Percentiles rank a stretch among this genome's conserved stretches.
These are phyloP conservation scores for Teratosphaeria gauchensis DNA, from an alignment of 2,329 filamentous ascomycete species.

Conservation along the genomic window DNA sequence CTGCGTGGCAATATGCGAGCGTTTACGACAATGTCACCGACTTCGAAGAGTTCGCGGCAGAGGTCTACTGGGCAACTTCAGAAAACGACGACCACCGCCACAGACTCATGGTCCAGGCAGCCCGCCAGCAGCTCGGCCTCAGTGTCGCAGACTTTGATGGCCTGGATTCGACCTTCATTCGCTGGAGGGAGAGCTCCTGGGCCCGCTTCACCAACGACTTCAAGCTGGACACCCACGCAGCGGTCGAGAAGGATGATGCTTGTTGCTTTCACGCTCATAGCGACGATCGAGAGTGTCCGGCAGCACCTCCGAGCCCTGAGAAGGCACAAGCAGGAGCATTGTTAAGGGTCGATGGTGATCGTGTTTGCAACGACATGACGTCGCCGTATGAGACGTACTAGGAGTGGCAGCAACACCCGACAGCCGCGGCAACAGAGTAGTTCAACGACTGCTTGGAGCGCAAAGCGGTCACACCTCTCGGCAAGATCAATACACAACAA, in stretches of 20 bases:
- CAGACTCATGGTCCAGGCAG: not conserved
- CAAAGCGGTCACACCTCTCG: too few relatives aligned
- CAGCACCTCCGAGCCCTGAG: not conserved
- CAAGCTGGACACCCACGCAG: not conserved
- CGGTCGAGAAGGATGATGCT: not conserved
- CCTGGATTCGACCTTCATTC: not conserved
- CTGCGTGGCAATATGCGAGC: not conserved
- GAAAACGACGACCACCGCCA: not conserved
- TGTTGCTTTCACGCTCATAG: not conserved
- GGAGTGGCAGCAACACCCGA: too few relatives aligned
- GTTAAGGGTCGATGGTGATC: not conserved
- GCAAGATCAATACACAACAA: not conserved
- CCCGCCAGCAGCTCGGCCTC: not conserved
- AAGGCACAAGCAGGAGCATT: not conserved
- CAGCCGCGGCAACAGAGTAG: too few relatives aligned
- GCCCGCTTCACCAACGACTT: not conserved
- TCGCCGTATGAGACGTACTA: not conserved
- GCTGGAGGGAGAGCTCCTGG: not conserved
- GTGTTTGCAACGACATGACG: not conserved
- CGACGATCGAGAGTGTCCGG: not conserved
- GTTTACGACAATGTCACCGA: not conserved
- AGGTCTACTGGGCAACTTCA: not conserved
- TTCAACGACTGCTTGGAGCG: too few relatives aligned
- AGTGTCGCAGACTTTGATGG: not conserved
- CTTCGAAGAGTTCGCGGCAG: not conserved